Percentiles rank a stretch among this genome's conserved stretches.
These are phyloP conservation scores for Ormosia emarginata DNA, from an alignment of 306 rosid genomes.

Conservation along the genomic window DNA sequence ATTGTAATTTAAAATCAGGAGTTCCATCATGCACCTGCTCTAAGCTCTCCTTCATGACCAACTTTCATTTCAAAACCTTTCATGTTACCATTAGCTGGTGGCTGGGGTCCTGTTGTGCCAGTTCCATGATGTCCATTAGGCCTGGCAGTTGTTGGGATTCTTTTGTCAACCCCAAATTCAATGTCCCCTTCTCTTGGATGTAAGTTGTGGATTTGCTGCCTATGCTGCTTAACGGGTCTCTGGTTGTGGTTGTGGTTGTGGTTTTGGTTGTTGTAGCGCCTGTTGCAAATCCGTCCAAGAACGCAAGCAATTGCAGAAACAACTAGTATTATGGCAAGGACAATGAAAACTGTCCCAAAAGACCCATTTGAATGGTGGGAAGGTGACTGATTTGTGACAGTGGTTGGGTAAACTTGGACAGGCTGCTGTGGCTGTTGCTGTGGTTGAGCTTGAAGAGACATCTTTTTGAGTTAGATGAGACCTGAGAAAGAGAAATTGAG, in stretches of 20 bases:
- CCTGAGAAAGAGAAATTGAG: not conserved
- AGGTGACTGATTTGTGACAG: constrained; percentile 34
- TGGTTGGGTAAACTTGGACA: constrained; percentile 56
- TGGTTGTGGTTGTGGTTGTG: constrained; percentile 2
- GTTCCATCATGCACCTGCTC: constrained; percentile 28
- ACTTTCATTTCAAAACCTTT: constrained; percentile 39
- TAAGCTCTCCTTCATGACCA: constrained; percentile 37
- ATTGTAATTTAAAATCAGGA: no score
- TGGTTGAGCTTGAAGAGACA: constrained; percentile 53
- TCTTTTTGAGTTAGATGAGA: constrained; percentile 9
- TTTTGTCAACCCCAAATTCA: constrained; percentile 63
- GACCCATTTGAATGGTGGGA: constrained; percentile 74
- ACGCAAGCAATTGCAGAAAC: constrained; percentile 73
- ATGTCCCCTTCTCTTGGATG: constrained; percentile 47
- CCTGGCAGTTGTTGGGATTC: constrained; percentile 31
- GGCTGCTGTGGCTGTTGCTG: constrained; percentile 52
- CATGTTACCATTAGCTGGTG: constrained; percentile 26
- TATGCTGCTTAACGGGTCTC: constrained; percentile 30
- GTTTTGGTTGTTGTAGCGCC: constrained; percentile 11
- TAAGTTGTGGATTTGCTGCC: constrained; percentile 31
- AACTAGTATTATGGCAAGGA: constrained; percentile 66
- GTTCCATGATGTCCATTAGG: constrained; percentile 28
- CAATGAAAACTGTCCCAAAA: constrained; percentile 85
- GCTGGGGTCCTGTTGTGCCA: constrained; percentile 20
- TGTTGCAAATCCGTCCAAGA: constrained; percentile 73